These are phyloP conservation scores for Carex scoparia DNA, from an alignment of 176 grass and related monocot species.

Conservation along the genomic window DNA sequence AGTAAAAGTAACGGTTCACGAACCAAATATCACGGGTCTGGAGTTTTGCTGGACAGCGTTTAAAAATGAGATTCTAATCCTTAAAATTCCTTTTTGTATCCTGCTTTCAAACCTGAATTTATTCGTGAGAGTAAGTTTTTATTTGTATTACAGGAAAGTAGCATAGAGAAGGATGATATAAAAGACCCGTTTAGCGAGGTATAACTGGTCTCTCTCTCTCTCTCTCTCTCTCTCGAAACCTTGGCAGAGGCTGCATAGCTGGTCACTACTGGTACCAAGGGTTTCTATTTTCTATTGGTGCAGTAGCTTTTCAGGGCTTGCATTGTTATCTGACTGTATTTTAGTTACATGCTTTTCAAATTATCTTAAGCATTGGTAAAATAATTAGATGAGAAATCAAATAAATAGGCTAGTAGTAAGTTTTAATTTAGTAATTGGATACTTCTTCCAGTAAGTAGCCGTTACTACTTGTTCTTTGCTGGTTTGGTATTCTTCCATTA, in stretches of 20 bases:
- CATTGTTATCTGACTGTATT: background rate
- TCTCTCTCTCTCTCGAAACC: too few relatives aligned
- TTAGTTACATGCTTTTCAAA: background rate
- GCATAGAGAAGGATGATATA: constrained; percentile 68
- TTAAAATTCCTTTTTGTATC: background rate
- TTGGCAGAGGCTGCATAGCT: too few relatives aligned
- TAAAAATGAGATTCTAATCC: background rate
- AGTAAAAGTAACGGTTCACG: too few relatives aligned
- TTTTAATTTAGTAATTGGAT: background rate
- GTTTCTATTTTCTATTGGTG: background rate
- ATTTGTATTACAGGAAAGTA: constrained; percentile 69
- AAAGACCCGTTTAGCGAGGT: constrained; percentile 95
- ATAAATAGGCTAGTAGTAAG: background rate
- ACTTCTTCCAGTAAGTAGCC: background rate
- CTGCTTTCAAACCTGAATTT: background rate
- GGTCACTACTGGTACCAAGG: background rate
- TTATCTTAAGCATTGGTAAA: background rate
- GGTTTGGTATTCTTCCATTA: background rate
- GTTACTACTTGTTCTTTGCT: background rate
- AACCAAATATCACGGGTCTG: background rate
- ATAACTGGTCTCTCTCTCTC: background rate
- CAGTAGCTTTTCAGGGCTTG: background rate
- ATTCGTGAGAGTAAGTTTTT: background rate
- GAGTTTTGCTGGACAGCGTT: background rate
- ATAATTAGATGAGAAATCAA: background rate